Evolutionary conservation across 2,329 filamentous ascomycete genomes (phyloP).

Genomic region (Thelonectria discophora): DNA sequence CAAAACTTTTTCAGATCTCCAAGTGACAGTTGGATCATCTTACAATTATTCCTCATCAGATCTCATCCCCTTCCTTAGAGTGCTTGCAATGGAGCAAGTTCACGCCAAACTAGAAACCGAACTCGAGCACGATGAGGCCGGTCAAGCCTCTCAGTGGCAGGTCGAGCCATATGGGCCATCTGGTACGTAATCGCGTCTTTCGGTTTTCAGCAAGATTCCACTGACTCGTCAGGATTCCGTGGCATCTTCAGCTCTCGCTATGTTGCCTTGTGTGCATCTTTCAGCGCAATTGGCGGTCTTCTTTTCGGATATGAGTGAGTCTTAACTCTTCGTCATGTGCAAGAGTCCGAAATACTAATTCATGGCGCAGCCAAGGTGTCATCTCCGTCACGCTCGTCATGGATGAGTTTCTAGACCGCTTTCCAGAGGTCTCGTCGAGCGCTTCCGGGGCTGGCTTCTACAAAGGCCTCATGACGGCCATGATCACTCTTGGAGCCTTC

Average conservation of each 20-base stretch:
- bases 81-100: slow-evolving; percentile 24
- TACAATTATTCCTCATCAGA: neutral
- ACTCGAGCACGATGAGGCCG: slow-evolving; percentile 37
- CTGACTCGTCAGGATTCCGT: slow-evolving; percentile 38
- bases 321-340: neutral
- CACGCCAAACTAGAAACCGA: slow-evolving; percentile 30
- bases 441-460: slow-evolving; percentile 51
- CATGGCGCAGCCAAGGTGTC: slow-evolving; percentile 48
- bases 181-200: slow-evolving; percentile 22
- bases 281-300: slow-evolving; percentile 50
- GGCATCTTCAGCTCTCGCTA: slow-evolving; percentile 46
- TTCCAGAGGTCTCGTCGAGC: slow-evolving; percentile 44
- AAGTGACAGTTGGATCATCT: neutral
- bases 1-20: neutral
- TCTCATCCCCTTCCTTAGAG: neutral
- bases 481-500: slow-evolving; percentile 58
- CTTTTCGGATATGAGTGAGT: slow-evolving; percentile 49
- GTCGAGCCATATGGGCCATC: slow-evolving; percentile 39
- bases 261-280: slow-evolving; percentile 46
- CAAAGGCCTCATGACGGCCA: slow-evolving; percentile 58
- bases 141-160: slow-evolving; percentile 25
- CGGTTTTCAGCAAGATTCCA: neutral
- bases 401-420: slow-evolving; percentile 46
- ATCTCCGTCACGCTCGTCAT: slow-evolving; percentile 51
- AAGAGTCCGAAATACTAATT: neutral